Evolutionary conservation across 257 asterid genomes (phyloP).

Genomic region (Solanum medicagineum): DNA sequence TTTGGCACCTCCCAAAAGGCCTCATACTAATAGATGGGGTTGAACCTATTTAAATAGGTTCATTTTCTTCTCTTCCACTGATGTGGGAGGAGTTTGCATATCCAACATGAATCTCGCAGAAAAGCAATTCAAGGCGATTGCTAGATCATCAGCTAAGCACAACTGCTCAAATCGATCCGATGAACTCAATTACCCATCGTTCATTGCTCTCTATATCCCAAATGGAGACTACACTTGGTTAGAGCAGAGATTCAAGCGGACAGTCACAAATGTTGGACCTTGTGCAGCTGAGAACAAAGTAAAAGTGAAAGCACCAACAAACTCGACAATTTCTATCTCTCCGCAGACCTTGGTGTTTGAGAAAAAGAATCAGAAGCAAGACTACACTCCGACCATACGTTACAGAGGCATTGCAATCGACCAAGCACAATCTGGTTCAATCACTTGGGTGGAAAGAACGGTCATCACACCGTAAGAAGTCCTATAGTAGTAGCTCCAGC

Average conservation of each 20-base stretch:
- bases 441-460: not conserved
- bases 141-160: not conserved
- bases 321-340: not conserved
- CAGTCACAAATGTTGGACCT: no score
- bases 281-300: no score
- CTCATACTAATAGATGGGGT: no score
- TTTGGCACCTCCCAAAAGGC: no score
- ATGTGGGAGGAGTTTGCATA: no score
- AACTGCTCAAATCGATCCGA: not conserved
- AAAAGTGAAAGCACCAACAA: not conserved
- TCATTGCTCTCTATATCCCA: not conserved
- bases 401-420: not conserved
- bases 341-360: not conserved
- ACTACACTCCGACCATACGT: not conserved
- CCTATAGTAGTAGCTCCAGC: not conserved
- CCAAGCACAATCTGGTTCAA: not conserved
- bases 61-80: no score
- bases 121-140: not conserved
- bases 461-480: not conserved
- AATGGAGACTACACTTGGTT: not conserved
- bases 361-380: not conserved
- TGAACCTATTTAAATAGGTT: no score
- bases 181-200: slow-evolving; percentile 7
- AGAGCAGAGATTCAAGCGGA: not conserved
- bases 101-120: slow-evolving; percentile 4